phyloP scores from a whole-genome alignment of 208 protist species.

The Leishmania guyanensis region DNA sequence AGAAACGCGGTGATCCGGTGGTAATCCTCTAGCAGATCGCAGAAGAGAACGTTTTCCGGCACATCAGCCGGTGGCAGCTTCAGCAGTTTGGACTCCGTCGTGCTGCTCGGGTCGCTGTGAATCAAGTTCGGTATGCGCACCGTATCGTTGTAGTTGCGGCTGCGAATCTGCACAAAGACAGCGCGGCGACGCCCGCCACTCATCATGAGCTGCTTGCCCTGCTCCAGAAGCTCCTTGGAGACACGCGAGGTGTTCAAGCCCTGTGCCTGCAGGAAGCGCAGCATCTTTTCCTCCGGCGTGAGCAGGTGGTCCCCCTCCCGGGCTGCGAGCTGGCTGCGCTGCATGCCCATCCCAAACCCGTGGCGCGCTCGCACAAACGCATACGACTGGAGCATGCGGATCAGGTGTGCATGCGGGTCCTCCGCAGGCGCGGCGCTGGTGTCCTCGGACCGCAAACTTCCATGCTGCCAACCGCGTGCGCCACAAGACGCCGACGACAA shows the following conservation, averaged over 20 bases:
- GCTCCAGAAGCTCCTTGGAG: slow-evolving; percentile 52
- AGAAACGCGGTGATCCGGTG: slow-evolving; percentile 36
- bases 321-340: slow-evolving; percentile 71
- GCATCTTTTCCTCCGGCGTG: slow-evolving; percentile 65
- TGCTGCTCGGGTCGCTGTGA: slow-evolving; percentile 55
- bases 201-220: slow-evolving; percentile 71
- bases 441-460: neutral
- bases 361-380: slow-evolving; percentile 79
- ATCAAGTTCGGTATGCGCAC: slow-evolving; percentile 75
- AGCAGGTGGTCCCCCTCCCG: slow-evolving; percentile 64
- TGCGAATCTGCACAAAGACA: slow-evolving; percentile 84
- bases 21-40: slow-evolving; percentile 58
- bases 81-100: slow-evolving; percentile 57
- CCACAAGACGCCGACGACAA: neutral
- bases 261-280: slow-evolving; percentile 84
- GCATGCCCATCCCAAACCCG: slow-evolving; percentile 86
- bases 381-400: slow-evolving; percentile 46
- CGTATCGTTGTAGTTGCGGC: slow-evolving; percentile 60
- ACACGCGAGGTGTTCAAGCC: slow-evolving; percentile 69
- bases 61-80: slow-evolving; percentile 80
- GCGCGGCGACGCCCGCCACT: slow-evolving; percentile 61
- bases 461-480: neutral
- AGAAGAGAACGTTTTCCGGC: slow-evolving; percentile 72
- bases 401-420: slow-evolving; percentile 20
- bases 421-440: neutral